These are phyloP conservation scores for Corrigiola litoralis DNA, from an alignment of 179 eudicot species.

Conservation along the genomic window DNA sequence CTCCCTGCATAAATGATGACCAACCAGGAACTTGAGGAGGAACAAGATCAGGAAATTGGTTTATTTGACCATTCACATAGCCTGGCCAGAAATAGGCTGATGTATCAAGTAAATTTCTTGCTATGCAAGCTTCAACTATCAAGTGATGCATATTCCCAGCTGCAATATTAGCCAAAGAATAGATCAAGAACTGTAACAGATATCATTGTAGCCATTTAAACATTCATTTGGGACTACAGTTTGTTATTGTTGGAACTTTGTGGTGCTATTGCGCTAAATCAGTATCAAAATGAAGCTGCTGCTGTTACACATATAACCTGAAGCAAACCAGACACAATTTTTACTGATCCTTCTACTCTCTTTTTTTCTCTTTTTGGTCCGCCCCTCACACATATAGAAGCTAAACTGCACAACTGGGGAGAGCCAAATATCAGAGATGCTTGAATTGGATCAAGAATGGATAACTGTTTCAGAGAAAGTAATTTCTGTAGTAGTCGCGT, in stretches of 20 bases:
- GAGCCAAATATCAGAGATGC: too few species aligned
- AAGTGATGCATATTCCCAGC: slow-evolving; percentile 93
- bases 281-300: neutral
- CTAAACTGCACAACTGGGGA: too few species aligned
- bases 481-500: too few species aligned
- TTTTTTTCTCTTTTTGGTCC: too few species aligned
- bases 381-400: too few species aligned
- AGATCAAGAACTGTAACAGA: slow-evolving; percentile 18
- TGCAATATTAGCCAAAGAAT: slow-evolving; percentile 33
- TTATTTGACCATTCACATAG: slow-evolving; percentile 59
- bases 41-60: slow-evolving; percentile 55
- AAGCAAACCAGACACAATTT: too few species aligned
- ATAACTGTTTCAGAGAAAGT: too few species aligned
- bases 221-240: neutral
- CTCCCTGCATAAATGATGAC: slow-evolving; percentile 88
- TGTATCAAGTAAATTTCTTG: slow-evolving; percentile 79
- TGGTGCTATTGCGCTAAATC: neutral
- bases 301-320: too few species aligned
- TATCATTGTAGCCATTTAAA: neutral
- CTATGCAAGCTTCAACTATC: slow-evolving; percentile 88
- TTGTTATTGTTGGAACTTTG: neutral
- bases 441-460: too few species aligned
- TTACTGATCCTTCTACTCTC: too few species aligned
- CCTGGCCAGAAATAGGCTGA: slow-evolving; percentile 97
- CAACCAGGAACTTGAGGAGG: slow-evolving; percentile 74